Conservation (phyloP, 768 basidiomycete genomes). For the Coprinopsis cinerea region DNA sequence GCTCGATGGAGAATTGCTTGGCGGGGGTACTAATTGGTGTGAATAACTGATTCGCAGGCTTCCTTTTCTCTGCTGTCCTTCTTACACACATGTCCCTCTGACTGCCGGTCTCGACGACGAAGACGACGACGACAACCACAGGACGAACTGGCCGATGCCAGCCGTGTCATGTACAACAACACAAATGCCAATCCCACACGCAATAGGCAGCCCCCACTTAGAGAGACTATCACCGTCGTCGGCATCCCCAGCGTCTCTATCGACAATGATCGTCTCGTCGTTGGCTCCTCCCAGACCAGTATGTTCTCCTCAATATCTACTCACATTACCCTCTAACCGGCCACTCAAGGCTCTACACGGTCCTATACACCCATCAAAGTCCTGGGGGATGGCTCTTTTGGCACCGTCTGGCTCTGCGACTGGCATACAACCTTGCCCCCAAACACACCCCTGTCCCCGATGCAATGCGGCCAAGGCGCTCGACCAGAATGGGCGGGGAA, state of each 20-base stretch:
- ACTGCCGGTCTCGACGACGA: constrained; percentile 21
- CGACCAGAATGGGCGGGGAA: constrained; percentile 93
- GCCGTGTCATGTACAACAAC: constrained; percentile 51
- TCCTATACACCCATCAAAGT: constrained; percentile 94
- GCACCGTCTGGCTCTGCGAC: constrained; percentile 97
- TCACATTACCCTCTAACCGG: constrained; percentile 12
- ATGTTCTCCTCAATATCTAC: constrained; percentile 25
- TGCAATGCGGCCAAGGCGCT: constrained; percentile 92
- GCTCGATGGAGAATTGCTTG: constrained; percentile 13
- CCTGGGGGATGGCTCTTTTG: constrained; percentile 97
- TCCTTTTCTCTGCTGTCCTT: constrained; percentile 10
- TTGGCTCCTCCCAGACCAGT: constrained; percentile 72
- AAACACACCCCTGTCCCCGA: constrained; percentile 85
- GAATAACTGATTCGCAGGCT: constrained; percentile 3
- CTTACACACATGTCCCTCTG: constrained; percentile 20
- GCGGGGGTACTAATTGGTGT: constrained; percentile 8
- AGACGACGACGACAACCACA: constrained; percentile 23
- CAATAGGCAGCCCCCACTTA: constrained; percentile 27
- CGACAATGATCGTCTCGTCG: constrained; percentile 59
- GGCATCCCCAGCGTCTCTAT: constrained; percentile 77
- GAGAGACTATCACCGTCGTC: constrained; percentile 60
- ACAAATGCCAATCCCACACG: constrained; percentile 27
- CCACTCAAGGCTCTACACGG: constrained; percentile 63
- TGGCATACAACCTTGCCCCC: constrained; percentile 96
- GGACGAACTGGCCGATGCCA: constrained; percentile 44